Percentiles rank a stretch among this genome's conserved stretches.
Evolutionary conservation across 2,329 filamentous ascomycete species (phyloP).

Genomic region (Trichophyton rubrum): DNA sequence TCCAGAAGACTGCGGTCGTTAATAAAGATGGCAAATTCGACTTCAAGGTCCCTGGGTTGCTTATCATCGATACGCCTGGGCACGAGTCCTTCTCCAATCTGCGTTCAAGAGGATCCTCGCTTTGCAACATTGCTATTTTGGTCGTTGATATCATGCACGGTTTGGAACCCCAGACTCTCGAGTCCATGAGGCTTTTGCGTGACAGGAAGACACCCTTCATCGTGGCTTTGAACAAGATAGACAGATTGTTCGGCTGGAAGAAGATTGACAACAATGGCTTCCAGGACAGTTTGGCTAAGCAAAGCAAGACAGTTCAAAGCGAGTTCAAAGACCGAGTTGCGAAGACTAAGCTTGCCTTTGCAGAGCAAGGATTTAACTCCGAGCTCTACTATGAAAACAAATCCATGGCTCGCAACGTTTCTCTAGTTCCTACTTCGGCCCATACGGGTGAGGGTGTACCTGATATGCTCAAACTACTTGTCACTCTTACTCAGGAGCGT

Average conservation of each 20-base stretch:
- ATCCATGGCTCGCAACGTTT: constrained; percentile 86
- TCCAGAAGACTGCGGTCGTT: constrained; percentile 84
- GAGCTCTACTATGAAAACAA: constrained; percentile 97
- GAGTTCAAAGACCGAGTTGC: constrained; percentile 87
- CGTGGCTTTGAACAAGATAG: constrained; percentile 98
- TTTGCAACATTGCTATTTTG: constrained; percentile 98
- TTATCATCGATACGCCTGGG: constrained; percentile 96
- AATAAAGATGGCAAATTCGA: constrained; percentile 84
- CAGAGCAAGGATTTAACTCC: constrained; percentile 95
- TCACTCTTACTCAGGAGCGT: constrained; percentile 85
- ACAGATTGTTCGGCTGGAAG: constrained; percentile 98
- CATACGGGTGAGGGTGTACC: constrained; percentile 99
- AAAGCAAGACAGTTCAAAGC: constrained; percentile 85
- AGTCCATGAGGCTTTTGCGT: constrained; percentile 88
- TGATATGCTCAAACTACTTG: constrained; percentile 92
- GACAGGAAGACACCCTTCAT: constrained; percentile 96
- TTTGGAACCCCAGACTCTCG: constrained; percentile 88
- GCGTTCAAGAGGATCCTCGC: constrained; percentile 87
- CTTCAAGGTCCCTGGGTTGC: constrained; percentile 91
- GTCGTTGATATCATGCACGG: constrained; percentile 99
- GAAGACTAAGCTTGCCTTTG: constrained; percentile 83
- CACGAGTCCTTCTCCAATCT: constrained; percentile 99
- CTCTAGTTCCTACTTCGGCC: constrained; percentile 91
- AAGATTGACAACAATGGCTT: constrained; percentile 98
- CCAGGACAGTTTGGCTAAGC: constrained; percentile 75